Base-by-base conservation (phyloP, 2,329 filamentous ascomycete genomes). In the Hymenoscyphus scutula region DNA sequence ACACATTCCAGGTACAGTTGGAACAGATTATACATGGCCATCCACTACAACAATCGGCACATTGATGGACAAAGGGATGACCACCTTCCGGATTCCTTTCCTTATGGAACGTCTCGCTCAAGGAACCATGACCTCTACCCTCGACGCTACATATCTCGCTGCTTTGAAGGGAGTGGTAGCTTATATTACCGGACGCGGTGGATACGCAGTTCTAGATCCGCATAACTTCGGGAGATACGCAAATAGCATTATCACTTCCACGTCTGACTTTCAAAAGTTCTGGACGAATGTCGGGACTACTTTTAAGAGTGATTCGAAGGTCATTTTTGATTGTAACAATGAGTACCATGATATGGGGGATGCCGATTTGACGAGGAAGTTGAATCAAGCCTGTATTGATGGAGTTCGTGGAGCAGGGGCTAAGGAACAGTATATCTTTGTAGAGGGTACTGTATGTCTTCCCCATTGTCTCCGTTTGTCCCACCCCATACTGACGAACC, bases 1-100 rank as follows among this genome's bases (percentile, higher is more conserved):
- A 25, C 80, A 77, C 58, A 76, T 87, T 38, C 85, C 86, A 1
- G 86, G 86, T 13, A 29, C 60, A 19, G 5, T 62, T 63, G 32
- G 65, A 19, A 86, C 78, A 59, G 84, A 89, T 68, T 89, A 82
- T 70, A 86, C 77, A 29, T 89, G 84, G 80, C 84, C 85, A 1
- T 29, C 25, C 2, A 54, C 51, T 5, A n/a, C 25, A 5, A 27
- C 51, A 19, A 54, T 54, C 27, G 51, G 51, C 7, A 54, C 29
- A 8, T 19, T 54, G 25, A 54, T 54, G 51, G 51, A 32, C 19
- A 54, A 54, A 29, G 51, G 51, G 2, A 54, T 54, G 51, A 54
- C 25, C 29, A 54, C 51, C 25, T 54, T 54, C 27, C 51, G 51
- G 8, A 54, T 54, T 8, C 1, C 51, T 10, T 54, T 54, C 51